Base-by-base conservation (phyloP, 1,284 basidiomycete species). In the Inonotus obliquus region DNA sequence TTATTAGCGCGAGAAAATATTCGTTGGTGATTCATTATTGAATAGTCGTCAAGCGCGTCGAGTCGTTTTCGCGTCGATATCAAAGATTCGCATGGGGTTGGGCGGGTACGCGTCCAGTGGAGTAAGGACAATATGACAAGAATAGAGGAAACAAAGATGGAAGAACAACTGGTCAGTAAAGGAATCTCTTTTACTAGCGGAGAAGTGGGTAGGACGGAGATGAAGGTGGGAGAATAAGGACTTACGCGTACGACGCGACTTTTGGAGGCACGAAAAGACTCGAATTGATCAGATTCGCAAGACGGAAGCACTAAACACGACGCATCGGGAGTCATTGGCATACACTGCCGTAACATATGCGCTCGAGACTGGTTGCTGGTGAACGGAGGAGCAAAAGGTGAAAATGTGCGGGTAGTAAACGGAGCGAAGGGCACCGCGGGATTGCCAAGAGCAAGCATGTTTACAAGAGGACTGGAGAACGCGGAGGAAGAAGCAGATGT, bases 201-300 rank as follows among this genome's bases (percentile, higher is more conserved):
- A 58, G 37, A 7, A 19, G 37, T 27, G 32, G 47, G 35, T 37
- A 49, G 59, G 38, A 37, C 35, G 23, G 55, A 25, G 47, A 57
- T 35, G 39, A 27, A 45, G 25, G 39, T 23, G 54, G 29, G 48
- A 54, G 35, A 39, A 27, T 19, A 4, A 37, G 44, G 17, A 63
- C 62, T 63, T 54, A 63, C 62, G 54, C 58, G 59, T 27, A 63
- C 23, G 44, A 63, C 62, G 39, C 62, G 62, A 25, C 62, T 63
- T 41, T 60, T 60, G 23, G 59, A 61, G 35, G 29, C 13, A 14
- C 54, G 56, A 54, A 63, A 63, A 25, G 37, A 7, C 14, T 63
- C 54, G 41, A 52, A 48, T 35, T 35, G 51, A 23, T 27, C 41
- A 37, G 32, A 49, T 13, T 47, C 55, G 14, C 41, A 17, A 17